A percentile compares a stretch with the other conserved stretches of the same genome.
These are phyloP conservation scores for Colletotrichum plurivorum DNA, from an alignment of 2,329 filamentous ascomycete species.

Conservation along the genomic window DNA sequence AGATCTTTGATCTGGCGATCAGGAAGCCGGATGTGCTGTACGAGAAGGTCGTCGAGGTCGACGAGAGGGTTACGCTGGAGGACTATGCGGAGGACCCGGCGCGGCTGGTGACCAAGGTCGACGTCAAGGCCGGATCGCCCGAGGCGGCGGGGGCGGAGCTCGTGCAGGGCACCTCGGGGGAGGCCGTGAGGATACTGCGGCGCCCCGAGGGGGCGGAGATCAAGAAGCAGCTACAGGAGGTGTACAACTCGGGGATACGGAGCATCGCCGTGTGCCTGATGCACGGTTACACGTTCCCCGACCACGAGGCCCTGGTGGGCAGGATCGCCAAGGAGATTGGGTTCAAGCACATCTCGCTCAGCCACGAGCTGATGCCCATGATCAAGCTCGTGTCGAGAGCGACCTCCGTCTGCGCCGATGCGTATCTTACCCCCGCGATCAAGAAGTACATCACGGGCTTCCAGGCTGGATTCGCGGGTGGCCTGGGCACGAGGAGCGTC, in stretches of 20 bases:
- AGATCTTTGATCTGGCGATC: slow-evolving; percentile 93
- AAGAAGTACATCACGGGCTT: slow-evolving; percentile 83
- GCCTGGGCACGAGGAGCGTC: slow-evolving; percentile 82
- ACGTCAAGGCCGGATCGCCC: slow-evolving; percentile 64
- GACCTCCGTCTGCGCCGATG: slow-evolving; percentile 84
- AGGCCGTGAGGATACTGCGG: slow-evolving; percentile 77
- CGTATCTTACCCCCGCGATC: slow-evolving; percentile 85
- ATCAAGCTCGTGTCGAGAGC: slow-evolving; percentile 84
- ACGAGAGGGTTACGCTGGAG: slow-evolving; percentile 91
- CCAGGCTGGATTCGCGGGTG: slow-evolving; percentile 83
- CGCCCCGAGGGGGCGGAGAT: slow-evolving; percentile 66
- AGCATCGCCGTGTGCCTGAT: slow-evolving; percentile 93
- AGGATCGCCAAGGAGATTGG: slow-evolving; percentile 84
- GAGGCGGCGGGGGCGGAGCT: slow-evolving; percentile 69
- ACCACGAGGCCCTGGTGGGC: slow-evolving; percentile 85
- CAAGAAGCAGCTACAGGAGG: slow-evolving; percentile 67
- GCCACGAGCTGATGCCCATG: slow-evolving; percentile 86
- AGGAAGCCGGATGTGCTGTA: slow-evolving; percentile 90
- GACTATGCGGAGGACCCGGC: slow-evolving; percentile 92
- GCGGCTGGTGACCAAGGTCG: slow-evolving; percentile 68
- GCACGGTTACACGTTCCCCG: slow-evolving; percentile 92
- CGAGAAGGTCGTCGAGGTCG: slow-evolving; percentile 86
- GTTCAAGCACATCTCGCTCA: slow-evolving; percentile 85
- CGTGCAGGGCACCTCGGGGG: slow-evolving; percentile 76
- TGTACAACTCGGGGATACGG: slow-evolving; percentile 78